phyloP scores from a whole-genome alignment of 208 protist species.

The Wallacemonas sp. region DNA sequence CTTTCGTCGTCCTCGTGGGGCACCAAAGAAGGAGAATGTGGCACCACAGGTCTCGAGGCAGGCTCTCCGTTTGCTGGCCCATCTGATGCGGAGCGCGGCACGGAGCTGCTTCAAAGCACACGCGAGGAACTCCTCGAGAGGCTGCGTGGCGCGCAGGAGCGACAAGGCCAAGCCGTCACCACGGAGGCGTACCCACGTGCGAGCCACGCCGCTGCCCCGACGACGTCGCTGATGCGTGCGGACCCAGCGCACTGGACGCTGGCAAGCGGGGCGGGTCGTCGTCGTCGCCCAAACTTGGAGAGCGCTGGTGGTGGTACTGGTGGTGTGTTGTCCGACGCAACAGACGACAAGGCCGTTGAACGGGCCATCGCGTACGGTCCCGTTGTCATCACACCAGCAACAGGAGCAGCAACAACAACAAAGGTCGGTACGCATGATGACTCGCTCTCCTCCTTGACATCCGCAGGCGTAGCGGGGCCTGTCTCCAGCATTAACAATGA shows the following conservation, averaged over 20 bases:
- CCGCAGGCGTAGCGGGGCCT: too few relatives aligned
- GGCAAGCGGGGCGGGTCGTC: not conserved
- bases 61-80: not conserved
- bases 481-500: too few relatives aligned
- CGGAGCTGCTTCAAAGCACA: constrained; percentile 1
- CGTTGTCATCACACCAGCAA: not conserved
- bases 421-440: not conserved
- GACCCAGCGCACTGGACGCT: not conserved
- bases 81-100: not conserved
- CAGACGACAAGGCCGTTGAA: not conserved
- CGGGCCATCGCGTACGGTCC: constrained; percentile 3
- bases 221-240: not conserved
- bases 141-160: not conserved
- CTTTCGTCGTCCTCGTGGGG: constrained; percentile 6
- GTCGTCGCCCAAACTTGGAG: not conserved
- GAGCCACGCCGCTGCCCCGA: too few relatives aligned
- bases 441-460: too few relatives aligned
- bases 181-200: constrained; percentile 7
- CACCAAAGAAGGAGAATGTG: not conserved
- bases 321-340: not conserved
- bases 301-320: not conserved
- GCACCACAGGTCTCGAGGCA: not conserved
- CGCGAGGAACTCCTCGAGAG: not conserved
- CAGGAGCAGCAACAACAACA: not conserved
- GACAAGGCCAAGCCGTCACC: not conserved